These are phyloP conservation scores for Talaromyces nanjingensis DNA, from an alignment of 495 filamentous ascomycete genomes.

Conservation along the genomic window DNA sequence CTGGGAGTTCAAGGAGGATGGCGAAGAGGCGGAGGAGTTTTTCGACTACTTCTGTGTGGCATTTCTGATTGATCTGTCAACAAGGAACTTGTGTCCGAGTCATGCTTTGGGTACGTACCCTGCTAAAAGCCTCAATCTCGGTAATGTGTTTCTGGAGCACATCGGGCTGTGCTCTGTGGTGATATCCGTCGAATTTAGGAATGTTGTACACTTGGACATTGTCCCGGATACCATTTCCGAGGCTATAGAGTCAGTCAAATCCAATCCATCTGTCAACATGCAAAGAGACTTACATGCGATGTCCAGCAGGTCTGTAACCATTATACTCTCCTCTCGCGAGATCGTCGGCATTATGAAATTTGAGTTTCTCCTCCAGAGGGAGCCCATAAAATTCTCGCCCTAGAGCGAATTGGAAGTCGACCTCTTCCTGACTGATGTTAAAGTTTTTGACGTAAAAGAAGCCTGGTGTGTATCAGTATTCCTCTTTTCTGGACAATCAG, in stretches of 20 bases:
- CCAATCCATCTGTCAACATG: background rate
- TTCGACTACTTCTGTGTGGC: constrained; percentile 27
- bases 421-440: constrained; percentile 47
- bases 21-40: constrained; percentile 44
- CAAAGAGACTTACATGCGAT: constrained; percentile 28
- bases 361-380: constrained; percentile 48
- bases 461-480: constrained; percentile 24
- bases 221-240: constrained; percentile 27
- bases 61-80: constrained; percentile 25
- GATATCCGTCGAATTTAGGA: constrained; percentile 40
- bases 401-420: constrained; percentile 50
- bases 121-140: constrained; percentile 36
- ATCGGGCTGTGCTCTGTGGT: constrained; percentile 30
- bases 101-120: background rate
- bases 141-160: constrained; percentile 24
- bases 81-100: background rate
- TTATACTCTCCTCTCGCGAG: constrained; percentile 43
- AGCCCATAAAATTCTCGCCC: constrained; percentile 48
- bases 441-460: constrained; percentile 53
- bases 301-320: constrained; percentile 36
- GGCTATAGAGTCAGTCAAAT: background rate
- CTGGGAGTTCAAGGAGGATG: constrained; percentile 44
- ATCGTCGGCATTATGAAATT: constrained; percentile 40
- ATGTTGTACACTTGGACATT: constrained; percentile 44
- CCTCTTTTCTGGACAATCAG: background rate